These are phyloP conservation scores for Tillandsia fasciculata DNA, from an alignment of 176 grass and related monocot species.

Conservation along the genomic window DNA sequence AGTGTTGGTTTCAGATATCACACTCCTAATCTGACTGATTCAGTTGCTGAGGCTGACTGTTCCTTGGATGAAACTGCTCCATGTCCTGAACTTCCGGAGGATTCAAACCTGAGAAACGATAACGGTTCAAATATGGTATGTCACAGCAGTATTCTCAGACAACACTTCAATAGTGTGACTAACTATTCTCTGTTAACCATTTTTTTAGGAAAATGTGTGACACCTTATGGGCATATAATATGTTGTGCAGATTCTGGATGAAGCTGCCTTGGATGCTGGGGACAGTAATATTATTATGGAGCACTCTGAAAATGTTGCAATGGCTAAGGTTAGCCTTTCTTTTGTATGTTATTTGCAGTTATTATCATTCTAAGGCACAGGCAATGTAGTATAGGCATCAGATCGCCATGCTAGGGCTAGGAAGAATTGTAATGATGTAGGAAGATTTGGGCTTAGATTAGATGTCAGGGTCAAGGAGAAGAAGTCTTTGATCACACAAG, in stretches of 20 bases:
- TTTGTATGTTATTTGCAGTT: not conserved
- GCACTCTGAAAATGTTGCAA: conserved; percentile 7
- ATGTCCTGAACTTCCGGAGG: not conserved
- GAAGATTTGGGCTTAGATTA: too few species aligned
- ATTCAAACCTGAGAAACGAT: not conserved
- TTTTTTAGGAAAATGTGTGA: conserved; percentile 3
- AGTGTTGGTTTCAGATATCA: conserved; percentile 1
- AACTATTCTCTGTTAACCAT: not conserved
- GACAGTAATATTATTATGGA: conserved; percentile 5
- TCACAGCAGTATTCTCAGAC: not conserved
- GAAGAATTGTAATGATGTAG: too few species aligned
- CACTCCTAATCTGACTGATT: not conserved
- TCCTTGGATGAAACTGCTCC: not conserved
- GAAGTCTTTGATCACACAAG: too few species aligned
- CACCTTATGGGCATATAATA: conserved; percentile 1
- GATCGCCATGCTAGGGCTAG: not conserved
- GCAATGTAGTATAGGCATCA: conserved; percentile 7
- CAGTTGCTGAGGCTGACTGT: not conserved
- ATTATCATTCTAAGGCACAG: not conserved
- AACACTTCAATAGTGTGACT: not conserved
- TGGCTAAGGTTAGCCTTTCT: conserved; percentile 27
- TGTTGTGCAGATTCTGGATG: conserved; percentile 22
- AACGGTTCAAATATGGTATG: not conserved
- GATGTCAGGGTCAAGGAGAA: too few species aligned
- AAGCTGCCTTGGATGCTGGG: conserved; percentile 12